Percentiles rank a stretch among this genome's conserved stretches.
These are phyloP conservation scores for Aspergillus sp. DNA, from an alignment of 2,329 filamentous ascomycete genomes.

Conservation along the genomic window DNA sequence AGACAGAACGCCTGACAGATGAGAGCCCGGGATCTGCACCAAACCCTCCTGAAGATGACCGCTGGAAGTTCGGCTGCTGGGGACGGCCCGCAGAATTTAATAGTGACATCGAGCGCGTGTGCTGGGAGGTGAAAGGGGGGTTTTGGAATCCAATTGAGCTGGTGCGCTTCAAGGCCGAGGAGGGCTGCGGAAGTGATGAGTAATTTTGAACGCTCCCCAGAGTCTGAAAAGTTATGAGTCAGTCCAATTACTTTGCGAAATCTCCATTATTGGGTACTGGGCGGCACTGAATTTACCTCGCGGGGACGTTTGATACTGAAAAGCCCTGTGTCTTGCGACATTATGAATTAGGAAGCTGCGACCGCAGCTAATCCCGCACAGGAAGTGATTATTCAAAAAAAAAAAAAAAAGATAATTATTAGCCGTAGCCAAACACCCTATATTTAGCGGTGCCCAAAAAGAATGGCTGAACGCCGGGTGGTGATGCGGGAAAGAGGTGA, in stretches of 20 bases:
- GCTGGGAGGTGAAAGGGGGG: slow-evolving; percentile 65
- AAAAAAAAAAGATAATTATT: not conserved
- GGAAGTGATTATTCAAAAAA: not conserved
- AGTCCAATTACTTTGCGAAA: slow-evolving; percentile 6
- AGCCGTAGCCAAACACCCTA: not conserved
- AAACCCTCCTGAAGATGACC: slow-evolving; percentile 74
- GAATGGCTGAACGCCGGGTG: not conserved
- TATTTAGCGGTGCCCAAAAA: not conserved
- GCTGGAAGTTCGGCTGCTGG: slow-evolving; percentile 82
- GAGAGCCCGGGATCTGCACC: slow-evolving; percentile 77
- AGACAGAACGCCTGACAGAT: slow-evolving; percentile 78
- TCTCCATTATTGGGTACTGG: not conserved
- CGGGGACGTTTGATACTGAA: slow-evolving; percentile 90
- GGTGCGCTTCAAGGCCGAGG: slow-evolving; percentile 90
- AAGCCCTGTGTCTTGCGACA: slow-evolving; percentile 84
- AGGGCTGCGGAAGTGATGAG: slow-evolving; percentile 82
- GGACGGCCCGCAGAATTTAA: slow-evolving; percentile 82
- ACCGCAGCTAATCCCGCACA: slow-evolving; percentile 20
- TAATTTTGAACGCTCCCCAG: slow-evolving; percentile 81
- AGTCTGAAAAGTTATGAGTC: slow-evolving; percentile 53
- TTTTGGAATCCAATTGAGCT: slow-evolving; percentile 70
- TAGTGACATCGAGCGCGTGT: slow-evolving; percentile 81
- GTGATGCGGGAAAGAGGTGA: not conserved
- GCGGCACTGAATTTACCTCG: slow-evolving; percentile 63
- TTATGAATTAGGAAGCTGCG: slow-evolving; percentile 45